Percentiles rank a stretch among this genome's conserved stretches.
phyloP scores from a whole-genome alignment of 2,329 filamentous ascomycete species.

The Penicillium sp. region DNA sequence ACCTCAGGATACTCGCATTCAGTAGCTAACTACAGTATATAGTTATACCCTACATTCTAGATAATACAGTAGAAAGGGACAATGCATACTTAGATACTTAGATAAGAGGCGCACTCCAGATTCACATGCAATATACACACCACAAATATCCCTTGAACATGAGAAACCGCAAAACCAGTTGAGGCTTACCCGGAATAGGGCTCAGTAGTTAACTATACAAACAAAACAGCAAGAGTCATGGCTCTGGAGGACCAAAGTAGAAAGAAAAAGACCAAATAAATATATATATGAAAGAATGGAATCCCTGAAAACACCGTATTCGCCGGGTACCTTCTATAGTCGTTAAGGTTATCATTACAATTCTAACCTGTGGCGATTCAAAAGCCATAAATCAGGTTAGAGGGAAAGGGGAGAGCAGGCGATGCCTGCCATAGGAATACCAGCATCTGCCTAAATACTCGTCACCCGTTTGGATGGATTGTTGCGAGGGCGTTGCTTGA shows the following conservation, averaged over 20 bases:
- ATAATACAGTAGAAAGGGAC: too few species aligned
- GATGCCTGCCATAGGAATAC: background rate
- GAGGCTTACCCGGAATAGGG: too few species aligned
- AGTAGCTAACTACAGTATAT: too few species aligned
- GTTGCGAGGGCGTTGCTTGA: slow-evolving; percentile 61
- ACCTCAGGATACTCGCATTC: too few species aligned
- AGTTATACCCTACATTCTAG: too few species aligned
- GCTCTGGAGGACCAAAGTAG: slow-evolving; percentile 5
- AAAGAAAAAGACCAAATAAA: slow-evolving; percentile 10
- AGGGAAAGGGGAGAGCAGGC: background rate
- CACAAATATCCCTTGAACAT: background rate
- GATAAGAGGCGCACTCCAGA: too few species aligned
- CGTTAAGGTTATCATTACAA: slow-evolving; percentile 37
- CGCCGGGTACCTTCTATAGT: slow-evolving; percentile 39
- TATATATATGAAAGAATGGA: slow-evolving; percentile 6
- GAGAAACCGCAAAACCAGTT: background rate
- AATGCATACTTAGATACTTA: too few species aligned
- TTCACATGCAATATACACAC: background rate
- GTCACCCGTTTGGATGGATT: slow-evolving; percentile 47
- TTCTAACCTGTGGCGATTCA: slow-evolving; percentile 16
- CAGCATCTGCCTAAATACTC: slow-evolving; percentile 41
- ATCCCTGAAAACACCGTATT: slow-evolving; percentile 32
- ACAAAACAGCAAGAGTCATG: background rate
- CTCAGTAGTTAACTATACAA: too few species aligned
- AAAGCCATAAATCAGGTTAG: background rate